Percentiles rank a stretch among this genome's conserved stretches.
Conservation (phyloP, 225 moss, liverwort and hornwort genomes). For the Bryoerythrophyllum caledonicum region DNA sequence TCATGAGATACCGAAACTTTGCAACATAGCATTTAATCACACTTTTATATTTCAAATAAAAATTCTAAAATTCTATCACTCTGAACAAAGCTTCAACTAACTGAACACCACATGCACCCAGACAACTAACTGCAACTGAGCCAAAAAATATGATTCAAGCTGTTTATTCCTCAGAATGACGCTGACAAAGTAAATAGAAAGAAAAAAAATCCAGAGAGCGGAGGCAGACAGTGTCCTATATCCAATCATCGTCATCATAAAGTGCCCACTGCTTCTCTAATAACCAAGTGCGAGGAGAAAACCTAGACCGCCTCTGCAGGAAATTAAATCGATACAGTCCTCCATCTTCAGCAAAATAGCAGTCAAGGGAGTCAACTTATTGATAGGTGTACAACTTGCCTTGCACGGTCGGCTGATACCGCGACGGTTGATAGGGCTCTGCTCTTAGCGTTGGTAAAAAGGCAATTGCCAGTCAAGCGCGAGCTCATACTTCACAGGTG, state of each 20-base stretch:
- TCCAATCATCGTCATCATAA: too few species aligned
- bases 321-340: not conserved
- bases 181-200: not conserved
- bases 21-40: too few species aligned
- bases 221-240: not conserved
- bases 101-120: too few species aligned
- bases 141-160: not conserved
- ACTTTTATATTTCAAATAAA: too few species aligned
- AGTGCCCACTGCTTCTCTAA: not conserved
- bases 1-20: too few species aligned
- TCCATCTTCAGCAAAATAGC: not conserved
- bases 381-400: not conserved
- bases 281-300: not conserved
- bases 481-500: conserved; percentile 43
- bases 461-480: not conserved
- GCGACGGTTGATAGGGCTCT: not conserved
- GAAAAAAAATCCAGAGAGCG: not conserved
- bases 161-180: conserved; percentile 2
- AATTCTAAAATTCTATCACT: too few species aligned
- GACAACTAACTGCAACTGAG: not conserved
- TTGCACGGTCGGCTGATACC: not conserved
- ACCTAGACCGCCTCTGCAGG: not conserved
- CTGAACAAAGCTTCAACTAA: too few species aligned
- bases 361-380: not conserved
- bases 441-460: not conserved